Evolutionary conservation across 768 basidiomycete genomes (phyloP), one percentile per base, ranked within the genome.

Genomic region (Lentinula raphanica): DNA sequence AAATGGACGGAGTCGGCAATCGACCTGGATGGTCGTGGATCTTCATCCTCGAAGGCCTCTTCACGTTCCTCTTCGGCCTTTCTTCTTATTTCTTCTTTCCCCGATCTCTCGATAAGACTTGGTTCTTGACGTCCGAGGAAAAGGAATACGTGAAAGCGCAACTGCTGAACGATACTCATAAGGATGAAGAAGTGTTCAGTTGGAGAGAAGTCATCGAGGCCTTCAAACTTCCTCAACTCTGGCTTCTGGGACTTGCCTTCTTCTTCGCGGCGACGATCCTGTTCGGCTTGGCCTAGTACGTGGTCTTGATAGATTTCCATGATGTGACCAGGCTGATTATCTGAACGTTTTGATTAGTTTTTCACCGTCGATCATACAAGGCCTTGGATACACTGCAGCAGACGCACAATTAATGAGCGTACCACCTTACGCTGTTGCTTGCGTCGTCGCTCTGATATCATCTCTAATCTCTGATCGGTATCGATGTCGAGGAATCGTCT

Each of bases 341-440:
- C 12, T 21, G 2, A 8, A 8, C 40, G 40, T 40, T 49, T 58
- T 31, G 5, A 60, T 54, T 49, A 83, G 88, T 63, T 91, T 92
- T 70, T 73, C 82, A 7, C 90, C 90, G 6, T 85, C 86, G 3
- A 88, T 92, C 68, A 81, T 92, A 6, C 73, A 80, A 29, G 73
- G 75, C 19, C 76, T 88, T 4, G 86, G 86, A 23, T 86, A 79
- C 66, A 76, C 75, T 2, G 76, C 78, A 0, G 73, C 79, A 28
- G 67, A 72, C 25, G 81, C 83, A 8, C 85, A 88, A 64, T 73
- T 88, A 3, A 82, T 85, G 76, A 84, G 80, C 12, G 86, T 87
- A 1, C 77, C 78, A 15, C 84, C 84, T 1, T 85, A 79, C 45
- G 79, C 77, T 3, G 60, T 63, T 6, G 80, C 80, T 13, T 85